Conservation (phyloP, 768 basidiomycete species). For the Podaxis sp. region DNA sequence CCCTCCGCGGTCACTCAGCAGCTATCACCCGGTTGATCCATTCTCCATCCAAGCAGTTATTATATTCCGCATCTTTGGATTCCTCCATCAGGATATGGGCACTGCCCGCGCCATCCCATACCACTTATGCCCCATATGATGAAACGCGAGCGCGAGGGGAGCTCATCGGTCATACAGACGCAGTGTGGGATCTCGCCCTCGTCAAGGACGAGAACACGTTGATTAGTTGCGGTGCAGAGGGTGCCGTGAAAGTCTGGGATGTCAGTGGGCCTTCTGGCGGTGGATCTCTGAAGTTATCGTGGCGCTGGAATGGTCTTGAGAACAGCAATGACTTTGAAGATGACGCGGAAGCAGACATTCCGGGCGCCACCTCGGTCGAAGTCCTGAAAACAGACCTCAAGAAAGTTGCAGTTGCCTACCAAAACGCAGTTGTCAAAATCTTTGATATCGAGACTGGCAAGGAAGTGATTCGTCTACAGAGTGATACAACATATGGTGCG, state of each 20-base stretch:
- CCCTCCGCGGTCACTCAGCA: constrained; percentile 90
- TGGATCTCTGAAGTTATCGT: constrained; percentile 69
- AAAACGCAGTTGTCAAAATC: constrained; percentile 85
- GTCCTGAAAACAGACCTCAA: constrained; percentile 81
- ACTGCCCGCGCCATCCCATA: constrained; percentile 71
- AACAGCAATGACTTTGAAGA: constrained; percentile 54
- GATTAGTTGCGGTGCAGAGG: constrained; percentile 90
- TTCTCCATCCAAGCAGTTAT: constrained; percentile 68
- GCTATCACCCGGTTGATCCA: constrained; percentile 86
- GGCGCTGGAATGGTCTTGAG: constrained; percentile 71
- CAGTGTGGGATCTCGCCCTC: constrained; percentile 93
- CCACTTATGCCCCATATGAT: constrained; percentile 92
- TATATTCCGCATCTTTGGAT: constrained; percentile 94
- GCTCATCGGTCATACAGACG: constrained; percentile 91
- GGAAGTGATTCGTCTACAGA: constrained; percentile 62
- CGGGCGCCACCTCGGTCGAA: constrained; percentile 82
- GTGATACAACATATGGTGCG: constrained; percentile 60
- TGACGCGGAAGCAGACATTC: constrained; percentile 47
- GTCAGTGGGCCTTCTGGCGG: constrained; percentile 66
- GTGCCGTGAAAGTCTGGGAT: constrained; percentile 92
- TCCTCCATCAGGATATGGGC: constrained; percentile 92
- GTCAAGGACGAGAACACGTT: constrained; percentile 81
- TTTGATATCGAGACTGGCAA: constrained; percentile 90
- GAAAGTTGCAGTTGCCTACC: constrained; percentile 88
- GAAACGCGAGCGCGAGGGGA: constrained; percentile 73